These are phyloP conservation scores for Penstemon barbatus DNA, from an alignment of 257 asterid species.

Conservation along the genomic window DNA sequence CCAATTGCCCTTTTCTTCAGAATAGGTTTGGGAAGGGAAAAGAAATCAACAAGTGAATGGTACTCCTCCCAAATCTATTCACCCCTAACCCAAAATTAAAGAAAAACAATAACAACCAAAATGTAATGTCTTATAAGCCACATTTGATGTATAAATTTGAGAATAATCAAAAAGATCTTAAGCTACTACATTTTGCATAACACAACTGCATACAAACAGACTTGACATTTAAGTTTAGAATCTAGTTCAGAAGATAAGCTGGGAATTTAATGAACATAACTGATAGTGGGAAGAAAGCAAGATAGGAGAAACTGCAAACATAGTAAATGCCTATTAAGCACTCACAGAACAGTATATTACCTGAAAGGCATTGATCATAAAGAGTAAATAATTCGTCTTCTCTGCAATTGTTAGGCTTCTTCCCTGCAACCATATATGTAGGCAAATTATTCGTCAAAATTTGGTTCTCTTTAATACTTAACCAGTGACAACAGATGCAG, in stretches of 20 bases:
- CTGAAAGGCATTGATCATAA: slow-evolving; percentile 98
- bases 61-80: slow-evolving; percentile 3
- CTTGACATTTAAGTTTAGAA: slow-evolving; percentile 9
- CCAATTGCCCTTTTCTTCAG: not conserved
- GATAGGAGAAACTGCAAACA: slow-evolving; percentile 5
- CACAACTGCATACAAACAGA: slow-evolving; percentile 12
- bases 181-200: slow-evolving; percentile 5
- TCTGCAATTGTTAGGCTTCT: slow-evolving; percentile 81
- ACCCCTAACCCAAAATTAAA: not conserved
- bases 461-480: slow-evolving; percentile 15
- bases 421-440: slow-evolving; percentile 62
- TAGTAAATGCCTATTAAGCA: slow-evolving; percentile 14
- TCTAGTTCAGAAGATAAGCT: slow-evolving; percentile 15
- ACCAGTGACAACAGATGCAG: slow-evolving; percentile 5
- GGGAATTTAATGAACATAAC: slow-evolving; percentile 2
- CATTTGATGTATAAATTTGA: slow-evolving; percentile 3
- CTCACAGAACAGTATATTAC: slow-evolving; percentile 36
- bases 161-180: slow-evolving; percentile 14
- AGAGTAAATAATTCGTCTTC: slow-evolving; percentile 91
- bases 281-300: slow-evolving; percentile 17
- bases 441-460: slow-evolving; percentile 19
- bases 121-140: not conserved
- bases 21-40: not conserved
- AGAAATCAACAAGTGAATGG: slow-evolving; percentile 2
- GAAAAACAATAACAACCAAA: slow-evolving; percentile 5